Evolutionary conservation across 371 early-diverging fungal species (phyloP).

Genomic region (Smittium mucronatum): DNA sequence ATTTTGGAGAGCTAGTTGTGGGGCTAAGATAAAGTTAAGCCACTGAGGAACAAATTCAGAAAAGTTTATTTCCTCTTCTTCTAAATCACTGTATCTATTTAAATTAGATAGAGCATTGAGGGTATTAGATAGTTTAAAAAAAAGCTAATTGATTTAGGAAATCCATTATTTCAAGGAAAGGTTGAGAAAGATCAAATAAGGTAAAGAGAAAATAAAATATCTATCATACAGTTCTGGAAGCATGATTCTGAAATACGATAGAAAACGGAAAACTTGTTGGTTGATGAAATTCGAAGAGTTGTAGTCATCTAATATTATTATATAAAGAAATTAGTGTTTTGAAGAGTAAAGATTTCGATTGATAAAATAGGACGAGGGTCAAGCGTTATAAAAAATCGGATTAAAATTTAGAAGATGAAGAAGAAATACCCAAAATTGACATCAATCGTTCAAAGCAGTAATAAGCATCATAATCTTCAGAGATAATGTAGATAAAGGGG

Average conservation of each 20-base stretch:
- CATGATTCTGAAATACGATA: background rate
- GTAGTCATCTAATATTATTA: constrained; percentile 4
- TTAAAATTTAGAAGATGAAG: background rate
- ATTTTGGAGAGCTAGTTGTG: constrained; percentile 65
- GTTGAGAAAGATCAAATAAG: constrained; percentile 38
- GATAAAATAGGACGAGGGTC: no score
- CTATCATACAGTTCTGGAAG: background rate
- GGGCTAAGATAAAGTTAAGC: constrained; percentile 62
- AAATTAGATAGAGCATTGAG: background rate
- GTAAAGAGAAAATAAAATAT: constrained; percentile 14
- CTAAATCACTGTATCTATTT: constrained; percentile 58
- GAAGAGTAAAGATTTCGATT: no score
- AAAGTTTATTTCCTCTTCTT: constrained; percentile 87
- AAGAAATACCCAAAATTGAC: constrained; percentile 45
- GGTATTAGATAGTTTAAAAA: background rate
- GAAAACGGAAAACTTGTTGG: constrained; percentile 8
- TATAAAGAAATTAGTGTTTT: no score
- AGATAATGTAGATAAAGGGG: constrained; percentile 62
- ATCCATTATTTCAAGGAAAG: constrained; percentile 22
- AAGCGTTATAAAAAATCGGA: no score
- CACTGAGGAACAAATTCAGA: constrained; percentile 86
- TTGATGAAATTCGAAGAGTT: background rate
- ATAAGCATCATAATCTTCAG: constrained; percentile 66
- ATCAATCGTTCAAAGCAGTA: constrained; percentile 65
- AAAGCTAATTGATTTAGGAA: no score